Percentiles rank a stretch among this genome's conserved stretches.
phyloP scores from a whole-genome alignment of 1,139 yeast genomes.

The Groenewaldozyma sp. region DNA sequence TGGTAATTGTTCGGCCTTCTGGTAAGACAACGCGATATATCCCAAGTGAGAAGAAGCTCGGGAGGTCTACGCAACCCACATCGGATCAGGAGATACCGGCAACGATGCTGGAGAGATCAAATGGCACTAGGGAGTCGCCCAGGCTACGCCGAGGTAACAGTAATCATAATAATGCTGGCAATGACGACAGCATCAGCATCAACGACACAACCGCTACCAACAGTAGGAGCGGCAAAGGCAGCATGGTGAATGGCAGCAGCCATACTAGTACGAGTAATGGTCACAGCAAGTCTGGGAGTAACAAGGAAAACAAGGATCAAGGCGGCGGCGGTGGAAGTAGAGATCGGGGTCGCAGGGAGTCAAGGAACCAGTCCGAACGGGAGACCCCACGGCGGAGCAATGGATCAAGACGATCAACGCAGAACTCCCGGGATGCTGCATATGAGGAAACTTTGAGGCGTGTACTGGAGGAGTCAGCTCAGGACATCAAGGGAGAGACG shows the following conservation, averaged over 20 bases:
- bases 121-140: slow-evolving; percentile 4
- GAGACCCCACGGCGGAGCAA: not conserved
- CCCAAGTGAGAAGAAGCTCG: slow-evolving; percentile 27
- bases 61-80: slow-evolving; percentile 4
- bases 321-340: slow-evolving; percentile 8
- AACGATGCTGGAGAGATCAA: slow-evolving; percentile 11
- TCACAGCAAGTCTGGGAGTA: not conserved
- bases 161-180: slow-evolving; percentile 1
- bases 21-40: slow-evolving; percentile 37
- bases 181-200: slow-evolving; percentile 3
- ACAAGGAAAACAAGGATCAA: not conserved
- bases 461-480: slow-evolving; percentile 63
- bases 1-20: slow-evolving; percentile 41
- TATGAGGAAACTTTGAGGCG: slow-evolving; percentile 61
- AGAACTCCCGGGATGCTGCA: slow-evolving; percentile 41
- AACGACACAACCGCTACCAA: slow-evolving; percentile 1
- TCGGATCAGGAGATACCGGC: slow-evolving; percentile 8
- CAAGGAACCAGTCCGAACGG: slow-evolving; percentile 2
- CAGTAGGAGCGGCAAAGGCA: not conserved
- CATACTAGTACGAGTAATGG: not conserved
- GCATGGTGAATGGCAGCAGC: slow-evolving; percentile 11
- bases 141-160: slow-evolving; percentile 4
- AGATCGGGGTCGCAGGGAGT: too few species aligned
- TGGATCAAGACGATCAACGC: slow-evolving; percentile 22
- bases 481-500: slow-evolving; percentile 25